A percentile compares a stretch with the other conserved stretches of the same genome.
Conservation (phyloP, 2,329 filamentous ascomycete species). For the Lecanicillium sp. region DNA sequence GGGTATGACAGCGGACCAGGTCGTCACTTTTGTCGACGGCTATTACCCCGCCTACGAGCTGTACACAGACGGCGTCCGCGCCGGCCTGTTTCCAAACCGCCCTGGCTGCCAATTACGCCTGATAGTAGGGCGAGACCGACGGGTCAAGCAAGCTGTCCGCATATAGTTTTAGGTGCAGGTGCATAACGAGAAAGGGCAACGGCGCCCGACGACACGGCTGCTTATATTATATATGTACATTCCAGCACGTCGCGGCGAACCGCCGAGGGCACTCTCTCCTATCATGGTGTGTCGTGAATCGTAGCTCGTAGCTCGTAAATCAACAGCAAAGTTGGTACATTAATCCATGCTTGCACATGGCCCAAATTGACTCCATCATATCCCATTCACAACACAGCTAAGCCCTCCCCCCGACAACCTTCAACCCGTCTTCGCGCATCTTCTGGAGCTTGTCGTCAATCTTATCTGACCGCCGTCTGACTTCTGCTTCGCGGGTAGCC, state of each 20-base stretch:
- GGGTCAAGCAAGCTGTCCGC: slow-evolving; percentile 49
- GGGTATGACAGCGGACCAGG: slow-evolving; percentile 79
- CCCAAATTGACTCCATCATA: not conserved
- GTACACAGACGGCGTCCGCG: slow-evolving; percentile 53
- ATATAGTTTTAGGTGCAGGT: too few relatives aligned
- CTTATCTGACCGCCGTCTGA: slow-evolving; percentile 46
- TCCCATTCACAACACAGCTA: not conserved
- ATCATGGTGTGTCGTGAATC: too few relatives aligned
- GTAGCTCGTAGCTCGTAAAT: too few relatives aligned
- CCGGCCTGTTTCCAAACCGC: slow-evolving; percentile 47
- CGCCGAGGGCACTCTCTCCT: too few relatives aligned
- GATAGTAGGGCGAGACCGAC: slow-evolving; percentile 54
- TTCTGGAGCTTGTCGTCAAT: slow-evolving; percentile 50
- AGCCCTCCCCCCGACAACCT: slow-evolving; percentile 44
- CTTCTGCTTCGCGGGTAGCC: slow-evolving; percentile 47
- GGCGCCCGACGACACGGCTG: too few relatives aligned
- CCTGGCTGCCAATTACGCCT: slow-evolving; percentile 54
- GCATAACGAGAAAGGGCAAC: too few relatives aligned
- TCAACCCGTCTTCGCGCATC: slow-evolving; percentile 51
- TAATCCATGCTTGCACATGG: too few relatives aligned
- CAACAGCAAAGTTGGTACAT: too few relatives aligned
- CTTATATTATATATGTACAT: too few relatives aligned
- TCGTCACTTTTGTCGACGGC: slow-evolving; percentile 64
- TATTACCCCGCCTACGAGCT: slow-evolving; percentile 70
- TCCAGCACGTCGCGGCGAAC: too few relatives aligned